Base-by-base conservation (phyloP, 2,329 filamentous ascomycete species). In the Pseudocercospora fuligena region DNA sequence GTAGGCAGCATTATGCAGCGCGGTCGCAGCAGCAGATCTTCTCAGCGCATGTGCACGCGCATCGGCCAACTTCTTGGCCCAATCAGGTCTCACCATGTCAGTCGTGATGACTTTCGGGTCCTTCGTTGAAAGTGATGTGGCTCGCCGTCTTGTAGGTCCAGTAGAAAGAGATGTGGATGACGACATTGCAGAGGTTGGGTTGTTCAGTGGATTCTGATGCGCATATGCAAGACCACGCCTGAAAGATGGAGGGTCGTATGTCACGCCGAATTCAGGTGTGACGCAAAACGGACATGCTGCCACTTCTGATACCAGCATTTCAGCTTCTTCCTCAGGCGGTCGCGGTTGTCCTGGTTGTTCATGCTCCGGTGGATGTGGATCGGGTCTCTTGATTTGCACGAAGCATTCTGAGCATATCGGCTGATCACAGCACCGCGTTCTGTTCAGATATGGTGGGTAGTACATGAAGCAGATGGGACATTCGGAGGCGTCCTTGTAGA, bases 401-500 rank as follows among this genome's bases (percentile, higher is more conserved):
- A 99, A 99, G 79, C 95, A 99, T 81, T 99, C 95, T 49, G 94
- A 98, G 81, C 95, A 99, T 69, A 99, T 98, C 5, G 92, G 86
- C 78, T 99, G 95, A 74, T 97, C 93, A 79, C 95, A 99, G 78
- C 95, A 99, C 71, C 95, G 86, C 0, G 95, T 99, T 71, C 90
- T 91, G 80, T 99, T 99, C 31, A 99, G 85, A 76, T 96, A 96
- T 3, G 93, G 93, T 0, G 95, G 95, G 72, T 98, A 99, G 73
- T 93, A 96, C 61, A 98, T 84, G 78, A 98, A 97, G 82, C 95
- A 99, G 69, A 99, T 97, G 5, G 95, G 94, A 74, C 95, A 99
- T 77, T 99, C 95, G 6, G 84, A 82, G 3, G 93, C 90, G 72
- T 97, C 89, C 78, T 97, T 97, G 84, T 99, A 99, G 1, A 99